Evolutionary conservation across 306 rosid species (phyloP), one percentile per base, ranked within the genome.

Genomic region (Astragalus membranaceus): DNA sequence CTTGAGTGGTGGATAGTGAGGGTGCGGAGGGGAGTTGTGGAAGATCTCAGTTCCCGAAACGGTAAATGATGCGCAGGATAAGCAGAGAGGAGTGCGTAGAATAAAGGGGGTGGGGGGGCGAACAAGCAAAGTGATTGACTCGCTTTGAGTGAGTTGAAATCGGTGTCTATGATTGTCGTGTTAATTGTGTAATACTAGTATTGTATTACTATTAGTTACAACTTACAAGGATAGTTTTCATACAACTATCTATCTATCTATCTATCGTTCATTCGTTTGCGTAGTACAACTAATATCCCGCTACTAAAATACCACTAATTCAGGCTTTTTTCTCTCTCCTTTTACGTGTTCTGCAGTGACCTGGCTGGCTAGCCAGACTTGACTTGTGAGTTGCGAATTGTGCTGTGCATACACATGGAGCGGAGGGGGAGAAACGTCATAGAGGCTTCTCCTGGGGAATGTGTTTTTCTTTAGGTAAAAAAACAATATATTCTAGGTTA

Each of bases 51-150:
- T 60, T 17, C 33, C 33, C 48, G 65, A 69, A 81, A 55, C 65
- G 80, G 75, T 23, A 63, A 75, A 61, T 51, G 70, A 64, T 30
- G 90, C 76, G 89, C 71, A 81, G 78, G 82, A 72, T 79, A 83
- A 49, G 81, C 61, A 52, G 85, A 11, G 52, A 42, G 50, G 60
- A 57, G 83, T 75, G 90, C 90, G 88, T 30, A 83, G 81, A 83
- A 69, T 75, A 72, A 72, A 60, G 75, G 30, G 32, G 3, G 29
- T 50, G 73, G 47, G 48, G 36, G 62, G 76, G 7, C 1, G 66
- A 65, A 12, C 29, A 53, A 16, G 35, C 16, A 47, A 47, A 48
- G 68, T 52, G 64, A 62, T 72, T 67, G 79, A 75, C 73, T 73
- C 42, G 69, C 62, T 82, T 75, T 75, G 83, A 82, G 66, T 75